Evolutionary conservation across 2,329 filamentous ascomycete species (phyloP).

Genomic region (Hymenoscyphus albidus): DNA sequence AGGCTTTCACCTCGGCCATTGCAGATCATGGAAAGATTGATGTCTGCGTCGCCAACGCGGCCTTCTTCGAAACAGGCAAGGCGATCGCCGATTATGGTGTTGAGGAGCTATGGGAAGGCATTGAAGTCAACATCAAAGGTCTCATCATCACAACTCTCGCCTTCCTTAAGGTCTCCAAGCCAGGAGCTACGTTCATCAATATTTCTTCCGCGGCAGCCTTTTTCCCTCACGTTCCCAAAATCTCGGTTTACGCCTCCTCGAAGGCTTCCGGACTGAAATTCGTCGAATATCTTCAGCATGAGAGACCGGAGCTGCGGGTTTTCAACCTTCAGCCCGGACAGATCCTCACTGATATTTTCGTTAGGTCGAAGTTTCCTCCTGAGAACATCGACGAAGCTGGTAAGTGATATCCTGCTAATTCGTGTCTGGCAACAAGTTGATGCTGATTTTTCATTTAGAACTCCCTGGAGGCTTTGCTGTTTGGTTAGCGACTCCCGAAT

Average conservation of each 20-base stretch:
- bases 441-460: neutral
- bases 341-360: constrained; percentile 17
- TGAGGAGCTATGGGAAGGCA: too few species aligned
- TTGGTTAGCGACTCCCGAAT: constrained; percentile 37
- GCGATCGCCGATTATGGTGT: constrained; percentile 28
- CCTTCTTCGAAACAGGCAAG: constrained; percentile 31
- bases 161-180: constrained; percentile 36
- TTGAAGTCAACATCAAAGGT: constrained; percentile 36
- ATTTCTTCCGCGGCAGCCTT: constrained; percentile 35
- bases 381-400: neutral
- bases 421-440: neutral
- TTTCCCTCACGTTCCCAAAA: neutral
- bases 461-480: constrained; percentile 20
- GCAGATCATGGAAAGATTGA: constrained; percentile 35
- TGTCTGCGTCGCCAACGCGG: constrained; percentile 41
- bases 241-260: constrained; percentile 12
- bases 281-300: constrained; percentile 32
- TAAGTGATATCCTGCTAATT: neutral
- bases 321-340: constrained; percentile 37
- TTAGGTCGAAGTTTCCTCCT: neutral
- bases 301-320: constrained; percentile 31
- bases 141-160: constrained; percentile 35
- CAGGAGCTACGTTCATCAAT: constrained; percentile 36
- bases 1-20: constrained; percentile 34
- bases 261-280: constrained; percentile 35